Percentiles rank a stretch among this genome's conserved stretches.
phyloP scores from a whole-genome alignment of 2,329 filamentous ascomycete species.

The Colletotrichum zoysiae region DNA sequence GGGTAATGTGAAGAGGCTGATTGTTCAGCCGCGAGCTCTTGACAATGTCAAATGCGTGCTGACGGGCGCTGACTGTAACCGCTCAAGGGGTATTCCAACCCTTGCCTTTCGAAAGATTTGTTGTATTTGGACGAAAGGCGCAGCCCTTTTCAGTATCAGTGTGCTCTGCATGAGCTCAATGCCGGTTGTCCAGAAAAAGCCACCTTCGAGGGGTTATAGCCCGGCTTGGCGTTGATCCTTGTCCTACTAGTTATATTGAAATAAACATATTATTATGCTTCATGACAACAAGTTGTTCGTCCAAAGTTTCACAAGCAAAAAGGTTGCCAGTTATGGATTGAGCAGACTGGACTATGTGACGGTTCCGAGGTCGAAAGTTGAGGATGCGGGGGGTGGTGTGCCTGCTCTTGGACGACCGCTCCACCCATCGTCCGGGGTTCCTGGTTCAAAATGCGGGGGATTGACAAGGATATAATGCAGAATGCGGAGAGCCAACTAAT shows the following conservation, averaged over 20 bases:
- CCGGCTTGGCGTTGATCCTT: conserved; percentile 25
- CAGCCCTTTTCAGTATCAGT: conserved; percentile 24
- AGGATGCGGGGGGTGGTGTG: conserved; percentile 26
- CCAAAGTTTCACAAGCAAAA: conserved; percentile 34
- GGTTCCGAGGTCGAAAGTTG: conserved; percentile 23
- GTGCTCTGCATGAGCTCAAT: neutral
- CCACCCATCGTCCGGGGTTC: conserved; percentile 20
- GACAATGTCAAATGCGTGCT: conserved; percentile 15
- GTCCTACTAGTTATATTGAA: neutral
- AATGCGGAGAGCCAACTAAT: conserved; percentile 23
- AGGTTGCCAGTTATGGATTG: neutral
- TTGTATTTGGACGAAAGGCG: conserved; percentile 16
- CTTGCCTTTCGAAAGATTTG: conserved; percentile 6
- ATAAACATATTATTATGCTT: neutral
- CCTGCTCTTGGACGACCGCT: conserved; percentile 4
- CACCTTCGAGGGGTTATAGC: neutral
- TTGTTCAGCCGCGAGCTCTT: conserved; percentile 4
- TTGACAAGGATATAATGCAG: conserved; percentile 23
- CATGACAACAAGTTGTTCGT: conserved; percentile 3
- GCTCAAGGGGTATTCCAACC: conserved; percentile 6
- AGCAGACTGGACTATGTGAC: conserved; percentile 5
- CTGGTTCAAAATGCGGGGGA: conserved; percentile 36
- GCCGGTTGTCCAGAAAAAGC: neutral
- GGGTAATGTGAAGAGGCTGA: neutral
- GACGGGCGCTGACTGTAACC: conserved; percentile 2